These are phyloP conservation scores for Hydnomerulius pinastri DNA, from an alignment of 768 basidiomycete species.

Conservation along the genomic window DNA sequence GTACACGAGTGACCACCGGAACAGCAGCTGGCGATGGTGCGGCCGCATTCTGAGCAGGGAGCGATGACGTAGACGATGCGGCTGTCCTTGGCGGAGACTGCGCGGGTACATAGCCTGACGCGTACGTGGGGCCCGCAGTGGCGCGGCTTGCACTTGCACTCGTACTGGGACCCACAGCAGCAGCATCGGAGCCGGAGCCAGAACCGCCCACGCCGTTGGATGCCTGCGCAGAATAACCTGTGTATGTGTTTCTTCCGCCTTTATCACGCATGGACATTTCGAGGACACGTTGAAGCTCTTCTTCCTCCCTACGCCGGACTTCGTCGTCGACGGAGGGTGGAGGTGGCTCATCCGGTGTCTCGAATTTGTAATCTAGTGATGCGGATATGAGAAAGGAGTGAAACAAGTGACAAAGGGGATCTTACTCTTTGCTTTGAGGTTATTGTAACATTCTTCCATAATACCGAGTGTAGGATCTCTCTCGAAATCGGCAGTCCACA, in stretches of 20 bases:
- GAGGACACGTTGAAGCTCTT: constrained; percentile 89
- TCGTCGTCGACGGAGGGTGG: constrained; percentile 79
- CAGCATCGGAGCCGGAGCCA: constrained; percentile 14
- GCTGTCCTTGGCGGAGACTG: constrained; percentile 44
- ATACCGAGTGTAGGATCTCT: constrained; percentile 78
- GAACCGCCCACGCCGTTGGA: constrained; percentile 40
- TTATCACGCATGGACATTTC: constrained; percentile 93
- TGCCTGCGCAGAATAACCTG: constrained; percentile 43
- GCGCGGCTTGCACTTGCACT: too few species aligned
- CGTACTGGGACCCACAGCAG: constrained; percentile 29
- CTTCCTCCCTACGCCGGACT: constrained; percentile 82
- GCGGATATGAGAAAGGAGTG: constrained; percentile 13
- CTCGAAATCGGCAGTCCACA: constrained; percentile 87
- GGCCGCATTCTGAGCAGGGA: constrained; percentile 22
- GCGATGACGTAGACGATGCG: constrained; percentile 29
- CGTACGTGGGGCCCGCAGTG: constrained; percentile 40
- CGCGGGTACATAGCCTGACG: constrained; percentile 60
- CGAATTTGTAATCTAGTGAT: constrained; percentile 69
- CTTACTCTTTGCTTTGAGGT: constrained; percentile 80
- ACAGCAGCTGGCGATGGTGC: constrained; percentile 14
- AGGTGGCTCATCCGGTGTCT: constrained; percentile 57
- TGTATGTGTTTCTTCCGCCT: constrained; percentile 70
- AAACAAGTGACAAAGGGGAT: not conserved
- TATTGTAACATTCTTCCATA: constrained; percentile 88
- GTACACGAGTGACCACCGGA: constrained; percentile 74